A percentile compares a stretch with the other conserved stretches of the same genome.
These are phyloP conservation scores for Hypoxylon cercidicola DNA, from an alignment of 495 filamentous ascomycete genomes.

Conservation along the genomic window DNA sequence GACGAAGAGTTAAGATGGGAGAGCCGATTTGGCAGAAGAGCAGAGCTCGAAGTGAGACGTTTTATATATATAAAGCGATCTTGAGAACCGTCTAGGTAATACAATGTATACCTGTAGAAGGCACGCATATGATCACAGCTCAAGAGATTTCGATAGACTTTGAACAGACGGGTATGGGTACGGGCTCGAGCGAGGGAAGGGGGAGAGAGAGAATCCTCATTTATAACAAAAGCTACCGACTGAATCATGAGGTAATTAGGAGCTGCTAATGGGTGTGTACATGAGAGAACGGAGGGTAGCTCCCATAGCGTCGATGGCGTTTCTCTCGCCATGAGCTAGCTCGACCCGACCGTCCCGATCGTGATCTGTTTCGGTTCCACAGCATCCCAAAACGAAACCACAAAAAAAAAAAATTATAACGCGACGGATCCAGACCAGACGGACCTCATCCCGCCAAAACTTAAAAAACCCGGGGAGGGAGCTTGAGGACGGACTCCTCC, in stretches of 20 bases:
- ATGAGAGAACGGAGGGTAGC: background rate
- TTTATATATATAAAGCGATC: background rate
- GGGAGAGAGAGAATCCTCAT: background rate
- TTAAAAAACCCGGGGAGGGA: constrained; percentile 34
- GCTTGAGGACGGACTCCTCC: constrained; percentile 20
- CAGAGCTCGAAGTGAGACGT: background rate
- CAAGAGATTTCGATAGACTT: too few relatives aligned
- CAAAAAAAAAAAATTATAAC: background rate
- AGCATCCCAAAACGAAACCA: constrained; percentile 14
- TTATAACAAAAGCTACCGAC: background rate
- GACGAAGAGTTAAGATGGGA: background rate
- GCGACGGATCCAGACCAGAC: constrained; percentile 35
- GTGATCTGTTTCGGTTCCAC: constrained; percentile 28
- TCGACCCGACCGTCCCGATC: constrained; percentile 11
- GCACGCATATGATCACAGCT: too few relatives aligned
- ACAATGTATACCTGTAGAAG: too few relatives aligned
- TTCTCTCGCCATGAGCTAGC: background rate
- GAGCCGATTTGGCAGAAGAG: background rate
- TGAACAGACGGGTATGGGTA: background rate
- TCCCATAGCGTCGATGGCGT: constrained; percentile 4
- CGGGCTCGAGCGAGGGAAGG: background rate
- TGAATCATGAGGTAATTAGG: constrained; percentile 7
- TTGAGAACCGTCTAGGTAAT: too few relatives aligned
- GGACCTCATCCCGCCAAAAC: constrained; percentile 37
- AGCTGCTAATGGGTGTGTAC: too few relatives aligned